Conservation (phyloP, 2,329 filamentous ascomycete genomes). For the Paracorniculantispora psalliotae region DNA sequence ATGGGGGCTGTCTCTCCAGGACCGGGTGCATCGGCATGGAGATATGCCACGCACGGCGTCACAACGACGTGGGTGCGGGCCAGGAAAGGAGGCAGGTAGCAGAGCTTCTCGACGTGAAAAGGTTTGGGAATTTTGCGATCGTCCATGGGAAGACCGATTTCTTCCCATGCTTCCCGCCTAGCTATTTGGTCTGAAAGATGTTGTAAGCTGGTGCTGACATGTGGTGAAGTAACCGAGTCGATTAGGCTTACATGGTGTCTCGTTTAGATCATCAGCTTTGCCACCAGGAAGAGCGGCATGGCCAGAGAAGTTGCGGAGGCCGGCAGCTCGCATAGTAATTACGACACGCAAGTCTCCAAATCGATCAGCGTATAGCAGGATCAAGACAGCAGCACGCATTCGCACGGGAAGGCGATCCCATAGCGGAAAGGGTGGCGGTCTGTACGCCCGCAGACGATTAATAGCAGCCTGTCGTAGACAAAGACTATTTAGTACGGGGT, state of each 20-base stretch:
- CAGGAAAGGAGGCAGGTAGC: constrained; percentile 72
- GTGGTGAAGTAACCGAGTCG: background rate
- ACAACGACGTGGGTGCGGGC: constrained; percentile 70
- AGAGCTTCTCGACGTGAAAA: constrained; percentile 83
- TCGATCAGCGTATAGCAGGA: constrained; percentile 82
- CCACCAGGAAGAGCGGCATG: constrained; percentile 85
- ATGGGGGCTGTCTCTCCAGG: constrained; percentile 31
- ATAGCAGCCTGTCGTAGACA: constrained; percentile 46
- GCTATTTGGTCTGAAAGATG: constrained; percentile 65
- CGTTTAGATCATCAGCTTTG: constrained; percentile 54
- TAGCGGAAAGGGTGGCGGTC: constrained; percentile 53
- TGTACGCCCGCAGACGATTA: constrained; percentile 56
- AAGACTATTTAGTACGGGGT: constrained; percentile 12
- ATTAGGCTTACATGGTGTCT: constrained; percentile 52
- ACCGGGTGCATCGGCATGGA: constrained; percentile 56
- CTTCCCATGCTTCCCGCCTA: constrained; percentile 83
- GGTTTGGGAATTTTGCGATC: constrained; percentile 65
- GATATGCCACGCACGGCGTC: constrained; percentile 70
- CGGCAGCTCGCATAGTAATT: constrained; percentile 62
- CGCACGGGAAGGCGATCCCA: constrained; percentile 58
- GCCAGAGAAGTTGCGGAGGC: constrained; percentile 65
- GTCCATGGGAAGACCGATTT: constrained; percentile 79
- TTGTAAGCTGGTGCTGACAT: background rate
- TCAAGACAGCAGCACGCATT: constrained; percentile 78
- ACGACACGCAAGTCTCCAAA: constrained; percentile 71